phyloP scores from a whole-genome alignment of 352 stramenopile species.

The Globisporangium carolinianum region DNA sequence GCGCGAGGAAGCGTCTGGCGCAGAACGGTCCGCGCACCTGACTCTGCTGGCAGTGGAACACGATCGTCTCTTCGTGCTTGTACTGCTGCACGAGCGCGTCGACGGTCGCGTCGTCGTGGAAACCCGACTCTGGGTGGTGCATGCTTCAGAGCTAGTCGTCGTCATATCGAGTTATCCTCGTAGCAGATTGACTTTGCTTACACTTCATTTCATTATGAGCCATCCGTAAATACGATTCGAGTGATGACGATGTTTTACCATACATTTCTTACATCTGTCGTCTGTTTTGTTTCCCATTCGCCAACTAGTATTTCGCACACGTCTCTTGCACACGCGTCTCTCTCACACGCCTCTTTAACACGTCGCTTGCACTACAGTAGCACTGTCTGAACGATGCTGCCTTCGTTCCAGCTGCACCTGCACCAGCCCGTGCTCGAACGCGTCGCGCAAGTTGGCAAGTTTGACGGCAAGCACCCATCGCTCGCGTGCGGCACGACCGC shows the following conservation, averaged over 20 bases:
- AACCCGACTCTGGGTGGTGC: slow-evolving; percentile 67
- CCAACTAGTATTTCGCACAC: no score
- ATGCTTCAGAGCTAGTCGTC: no score
- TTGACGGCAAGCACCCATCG: slow-evolving; percentile 72
- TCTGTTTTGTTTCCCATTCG: no score
- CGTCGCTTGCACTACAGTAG: no score
- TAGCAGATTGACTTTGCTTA: no score
- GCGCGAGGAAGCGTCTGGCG: slow-evolving; percentile 63
- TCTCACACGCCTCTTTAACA: no score
- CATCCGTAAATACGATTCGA: no score
- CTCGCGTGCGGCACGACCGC: slow-evolving; percentile 81
- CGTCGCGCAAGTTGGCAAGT: slow-evolving; percentile 68
- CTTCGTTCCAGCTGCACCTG: slow-evolving; percentile 76
- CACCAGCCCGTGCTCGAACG: slow-evolving; percentile 74
- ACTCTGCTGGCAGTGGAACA: slow-evolving; percentile 87
- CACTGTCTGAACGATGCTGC: slow-evolving; percentile 34
- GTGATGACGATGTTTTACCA: no score
- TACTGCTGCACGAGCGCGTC: slow-evolving; percentile 63
- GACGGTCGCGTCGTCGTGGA: slow-evolving; percentile 71
- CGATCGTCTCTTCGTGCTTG: slow-evolving; percentile 47
- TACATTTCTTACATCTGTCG: no score
- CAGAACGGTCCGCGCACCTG: slow-evolving; percentile 76
- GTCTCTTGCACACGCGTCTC: no score
- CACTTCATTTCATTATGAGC: no score
- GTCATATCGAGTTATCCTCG: no score